Conservation (phyloP, 768 basidiomycete species). For the Lactarius sanguifluus region DNA sequence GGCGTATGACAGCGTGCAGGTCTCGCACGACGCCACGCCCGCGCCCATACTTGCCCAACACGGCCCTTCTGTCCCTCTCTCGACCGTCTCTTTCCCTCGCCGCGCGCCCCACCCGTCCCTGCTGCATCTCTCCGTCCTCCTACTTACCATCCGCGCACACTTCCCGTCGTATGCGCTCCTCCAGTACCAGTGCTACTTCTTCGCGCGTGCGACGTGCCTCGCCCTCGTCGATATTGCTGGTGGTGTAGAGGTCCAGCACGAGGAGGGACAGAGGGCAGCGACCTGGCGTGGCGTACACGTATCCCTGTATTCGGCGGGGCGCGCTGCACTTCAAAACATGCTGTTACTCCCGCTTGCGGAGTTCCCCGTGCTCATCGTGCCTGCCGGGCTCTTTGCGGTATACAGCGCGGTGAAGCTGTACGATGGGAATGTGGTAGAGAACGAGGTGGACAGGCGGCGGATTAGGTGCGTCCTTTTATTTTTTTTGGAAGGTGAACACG, state of each 20-base stretch:
- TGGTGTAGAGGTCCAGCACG: constrained; percentile 19
- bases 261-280: constrained; percentile 16
- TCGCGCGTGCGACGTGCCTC: constrained; percentile 26
- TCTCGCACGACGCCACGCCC: constrained; percentile 28
- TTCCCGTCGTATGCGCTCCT: constrained; percentile 30
- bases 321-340: constrained; percentile 28
- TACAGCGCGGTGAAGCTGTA: constrained; percentile 28
- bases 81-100: constrained; percentile 24
- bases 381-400: constrained; percentile 28
- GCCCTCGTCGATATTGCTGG: constrained; percentile 20
- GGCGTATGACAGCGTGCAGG: constrained; percentile 28
- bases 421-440: constrained; percentile 23
- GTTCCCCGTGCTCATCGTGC: constrained; percentile 26
- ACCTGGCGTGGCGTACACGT: constrained; percentile 31
- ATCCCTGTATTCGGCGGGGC: constrained; percentile 26
- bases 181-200: constrained; percentile 30
- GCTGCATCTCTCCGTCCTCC: constrained; percentile 27
- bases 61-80: constrained; percentile 20
- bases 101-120: constrained; percentile 19
- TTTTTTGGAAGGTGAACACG: not conserved
- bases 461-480: constrained; percentile 23
- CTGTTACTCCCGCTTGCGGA: constrained; percentile 27
- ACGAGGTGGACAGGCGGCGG: constrained; percentile 18
- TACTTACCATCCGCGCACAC: constrained; percentile 24
- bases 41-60: constrained; percentile 20